Evolutionary conservation across 352 stramenopile genomes (phyloP), one percentile per base, ranked within the genome.

Genomic region (Phytopythium ostracodes): DNA sequence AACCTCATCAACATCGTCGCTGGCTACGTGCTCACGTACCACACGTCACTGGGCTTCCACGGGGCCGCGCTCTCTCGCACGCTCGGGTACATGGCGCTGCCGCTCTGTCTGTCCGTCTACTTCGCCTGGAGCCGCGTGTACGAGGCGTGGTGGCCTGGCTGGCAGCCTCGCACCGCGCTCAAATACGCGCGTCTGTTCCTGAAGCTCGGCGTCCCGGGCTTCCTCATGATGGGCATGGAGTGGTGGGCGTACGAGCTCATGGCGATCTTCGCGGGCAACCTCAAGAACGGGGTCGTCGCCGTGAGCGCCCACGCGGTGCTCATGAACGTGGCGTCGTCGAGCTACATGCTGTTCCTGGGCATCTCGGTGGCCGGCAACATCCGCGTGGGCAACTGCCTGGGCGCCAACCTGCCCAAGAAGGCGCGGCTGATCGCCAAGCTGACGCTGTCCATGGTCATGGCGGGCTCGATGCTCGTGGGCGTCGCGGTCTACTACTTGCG

Each of bases 191-290:
- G 56, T 0, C 58, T 89, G 1, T 96, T 93, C 62, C 59, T 94
- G 0, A 62, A 64, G 2, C 67, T 96, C 8, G 87, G 87, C 2
- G 46, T 91, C 0, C 84, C 84, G 3, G 73, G 73, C 0, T 73
- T 84, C 60, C 52, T 90, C 11, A 84, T 92, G 71, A 60, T 93
- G 36, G 70, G 71, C 38, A 84, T 94, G 59, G 76, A 89, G 55
- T 96, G 84, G 87, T 84, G 73, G 67, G 82, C 86, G 15, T 95
- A 89, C 60, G 85, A 92, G 66, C 62, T 84, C n/a, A 59, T 95
- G 18, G 79, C 79, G 9, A 62, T 94, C 20, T 73, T 95, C 54
- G 84, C 84, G 1, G 86, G 86, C 2, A 47, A 92, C 0, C 71
- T 94, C 0, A 79, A 79, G 0, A 63, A 85, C 38, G 70, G 71